Evolutionary conservation across 2,329 filamentous ascomycete species (phyloP), one percentile per base, ranked within the genome.

Genomic region (Fusarium pseudocircinatum): DNA sequence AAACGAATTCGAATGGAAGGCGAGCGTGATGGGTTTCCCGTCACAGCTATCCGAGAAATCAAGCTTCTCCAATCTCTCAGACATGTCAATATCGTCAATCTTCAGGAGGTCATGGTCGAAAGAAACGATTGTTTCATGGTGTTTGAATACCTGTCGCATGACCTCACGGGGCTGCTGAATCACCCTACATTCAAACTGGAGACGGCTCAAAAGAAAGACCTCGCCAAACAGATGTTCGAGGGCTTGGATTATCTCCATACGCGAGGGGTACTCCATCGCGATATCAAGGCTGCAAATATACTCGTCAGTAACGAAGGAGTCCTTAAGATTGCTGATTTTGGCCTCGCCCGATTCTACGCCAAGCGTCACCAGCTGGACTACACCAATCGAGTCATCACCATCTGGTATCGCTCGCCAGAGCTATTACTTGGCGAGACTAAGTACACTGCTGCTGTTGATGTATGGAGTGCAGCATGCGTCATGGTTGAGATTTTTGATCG

Each of bases 111-210:
- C 74, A 99, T 99, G 96, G 96, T 99, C 5, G 96, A 99, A 83
- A 94, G 93, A 80, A 98, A 98, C 76, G 95, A 98, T 82, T 99
- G 96, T 82, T 99, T 97, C 83, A 99, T 99, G 96, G 96, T 99
- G 7, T 99, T 99, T 74, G 96, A 99, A 81, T 99, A 99, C 80
- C 88, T 98, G 37, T 96, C 96, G 4, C 96, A 99, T 81, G 96
- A 99, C 81, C 86, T 99, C 69, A 99, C 96, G 6, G 96, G 96
- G 20, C 86, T 99, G 37, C 89, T 99, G 69, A 98, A 98, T 78
- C 96, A 99, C 79, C 96, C 96, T 0, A 93, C 92, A 0, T 99
- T 97, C 83, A 92, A 92, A 67, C 89, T 99, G 20, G 93, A 96
- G 42, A 85, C 91, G 8, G 90, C 92, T 0, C 95, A 98, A 81